Conservation (phyloP, 1,284 basidiomycete species). For the Trichosporon coremiiforme region DNA sequence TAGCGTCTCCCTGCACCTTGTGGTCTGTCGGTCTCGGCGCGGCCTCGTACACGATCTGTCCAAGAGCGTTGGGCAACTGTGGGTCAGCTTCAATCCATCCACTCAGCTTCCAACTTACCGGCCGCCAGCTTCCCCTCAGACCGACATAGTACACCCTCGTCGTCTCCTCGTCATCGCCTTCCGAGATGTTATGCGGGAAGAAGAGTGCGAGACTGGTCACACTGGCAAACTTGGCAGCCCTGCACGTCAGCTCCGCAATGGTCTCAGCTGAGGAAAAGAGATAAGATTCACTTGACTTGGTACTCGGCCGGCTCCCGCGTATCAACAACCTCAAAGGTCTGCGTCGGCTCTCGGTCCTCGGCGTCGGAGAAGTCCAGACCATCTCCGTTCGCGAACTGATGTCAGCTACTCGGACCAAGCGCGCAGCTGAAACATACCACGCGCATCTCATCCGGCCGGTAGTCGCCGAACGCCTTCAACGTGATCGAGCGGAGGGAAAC, state of each 20-base stretch:
- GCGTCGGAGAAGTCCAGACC: conserved; percentile 55
- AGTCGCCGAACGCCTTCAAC: conserved; percentile 50
- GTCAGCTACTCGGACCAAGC: neutral
- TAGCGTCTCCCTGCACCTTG: conserved; percentile 37
- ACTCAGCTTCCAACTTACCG: conserved; percentile 39
- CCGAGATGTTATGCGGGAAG: conserved; percentile 53
- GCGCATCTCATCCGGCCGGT: conserved; percentile 45
- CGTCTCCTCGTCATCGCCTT: conserved; percentile 54
- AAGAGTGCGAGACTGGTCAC: conserved; percentile 49
- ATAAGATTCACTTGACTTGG: conserved; percentile 50
- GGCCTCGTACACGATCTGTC: conserved; percentile 53
- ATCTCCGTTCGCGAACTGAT: conserved; percentile 47
- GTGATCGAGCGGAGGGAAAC: conserved; percentile 55
- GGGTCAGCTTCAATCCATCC: neutral
- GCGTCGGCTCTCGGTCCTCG: conserved; percentile 43
- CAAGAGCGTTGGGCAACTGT: conserved; percentile 51
- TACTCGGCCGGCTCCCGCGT: conserved; percentile 51
- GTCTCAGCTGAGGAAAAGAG: neutral
- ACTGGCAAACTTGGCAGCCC: conserved; percentile 54
- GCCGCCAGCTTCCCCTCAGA: conserved; percentile 49
- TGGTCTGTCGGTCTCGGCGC: conserved; percentile 55
- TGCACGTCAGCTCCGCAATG: conserved; percentile 23
- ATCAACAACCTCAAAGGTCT: conserved; percentile 47
- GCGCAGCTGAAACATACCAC: conserved; percentile 39
- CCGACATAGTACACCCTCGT: conserved; percentile 53